Base-by-base conservation (phyloP, 2,329 filamentous ascomycete species). In the Sphaerulina musiva region DNA sequence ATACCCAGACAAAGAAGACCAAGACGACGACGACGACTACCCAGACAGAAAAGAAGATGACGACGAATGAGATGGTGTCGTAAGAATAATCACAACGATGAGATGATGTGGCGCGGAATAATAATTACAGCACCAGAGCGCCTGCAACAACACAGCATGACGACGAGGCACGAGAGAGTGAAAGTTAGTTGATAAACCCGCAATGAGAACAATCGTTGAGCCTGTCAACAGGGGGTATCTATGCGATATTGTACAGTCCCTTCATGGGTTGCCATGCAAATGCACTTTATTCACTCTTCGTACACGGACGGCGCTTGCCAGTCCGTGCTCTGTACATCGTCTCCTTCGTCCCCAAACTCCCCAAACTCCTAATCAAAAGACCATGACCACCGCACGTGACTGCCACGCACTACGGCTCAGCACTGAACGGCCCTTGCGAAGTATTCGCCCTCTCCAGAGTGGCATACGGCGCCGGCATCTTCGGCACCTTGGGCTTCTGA, bases 401-500 rank as follows among this genome's bases (percentile, higher is more conserved):
- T 29, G 26, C 26, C 26, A 29, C 26, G 26, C 26, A 29, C 61
- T 54, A 69, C 12, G 61, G 64, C 55, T 70, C 69, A n/a, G 65
- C 66, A 48, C 67, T 69, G 55, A 64, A 62, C 4, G 68, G 66
- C 49, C 68, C 59, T 20, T 49, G 44, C 1, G 50, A 47, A 6
- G 51, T 49, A 11, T 38, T 48, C 12, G 51, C 46, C 40, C 46
- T 38, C 34, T 59, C 59, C 14, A 47, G 45, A 34, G 48, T 51
- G 10, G 43, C 45, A 48, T 56, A 77, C 4, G 72, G 70, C 43
- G 74, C 70, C 2, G 75, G 75, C 45, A 78, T 74, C 59, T 74
- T 76, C 1, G 76, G 76, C 10, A 78, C 73, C 56, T 73, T 71
- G 2, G 75, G 76, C 64, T 72, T 73, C 51, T 70, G 67, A 38